A percentile compares a stretch with the other conserved stretches of the same genome.
Evolutionary conservation across 164 flowering plant genomes (phyloP).

Genomic region (Nymphaea thermarum): DNA sequence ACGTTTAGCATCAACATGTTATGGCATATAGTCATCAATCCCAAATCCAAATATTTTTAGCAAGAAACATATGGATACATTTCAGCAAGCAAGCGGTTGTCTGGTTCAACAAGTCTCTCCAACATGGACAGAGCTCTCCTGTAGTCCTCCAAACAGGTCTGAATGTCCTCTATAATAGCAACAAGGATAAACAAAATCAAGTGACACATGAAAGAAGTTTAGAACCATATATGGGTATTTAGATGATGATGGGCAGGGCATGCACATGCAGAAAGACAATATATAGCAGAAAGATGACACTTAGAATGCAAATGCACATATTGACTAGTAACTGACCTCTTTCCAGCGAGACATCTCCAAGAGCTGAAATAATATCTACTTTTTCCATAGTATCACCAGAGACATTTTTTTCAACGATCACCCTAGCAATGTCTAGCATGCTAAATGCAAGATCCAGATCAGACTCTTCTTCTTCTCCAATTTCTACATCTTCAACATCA

Average conservation of each 20-base stretch:
- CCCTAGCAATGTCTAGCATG: slow-evolving; percentile 93
- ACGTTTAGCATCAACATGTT: not conserved
- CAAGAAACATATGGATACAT: slow-evolving; percentile 51
- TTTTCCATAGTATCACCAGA: slow-evolving; percentile 68
- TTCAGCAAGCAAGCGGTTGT: slow-evolving; percentile 75
- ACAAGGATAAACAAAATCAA: not conserved
- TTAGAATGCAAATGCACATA: too few relatives aligned
- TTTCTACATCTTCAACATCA: slow-evolving; percentile 35
- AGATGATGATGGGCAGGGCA: not conserved
- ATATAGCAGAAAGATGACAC: not conserved
- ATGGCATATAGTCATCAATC: too few relatives aligned
- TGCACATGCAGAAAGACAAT: not conserved
- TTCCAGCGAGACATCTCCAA: slow-evolving; percentile 91
- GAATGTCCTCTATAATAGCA: slow-evolving; percentile 69
- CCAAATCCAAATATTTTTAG: too few relatives aligned
- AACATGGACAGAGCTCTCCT: slow-evolving; percentile 62
- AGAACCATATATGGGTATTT: not conserved
- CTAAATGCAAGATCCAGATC: slow-evolving; percentile 98
- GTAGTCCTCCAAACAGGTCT: slow-evolving; percentile 86
- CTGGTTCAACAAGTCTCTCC: slow-evolving; percentile 81
- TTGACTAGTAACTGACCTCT: slow-evolving; percentile 44
- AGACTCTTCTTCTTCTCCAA: slow-evolving; percentile 82
- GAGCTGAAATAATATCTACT: slow-evolving; percentile 77
- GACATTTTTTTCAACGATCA: slow-evolving; percentile 61
- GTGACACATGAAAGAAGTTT: not conserved